Conservation (phyloP, 768 basidiomycete species). For the Suillus ampliporus region DNA sequence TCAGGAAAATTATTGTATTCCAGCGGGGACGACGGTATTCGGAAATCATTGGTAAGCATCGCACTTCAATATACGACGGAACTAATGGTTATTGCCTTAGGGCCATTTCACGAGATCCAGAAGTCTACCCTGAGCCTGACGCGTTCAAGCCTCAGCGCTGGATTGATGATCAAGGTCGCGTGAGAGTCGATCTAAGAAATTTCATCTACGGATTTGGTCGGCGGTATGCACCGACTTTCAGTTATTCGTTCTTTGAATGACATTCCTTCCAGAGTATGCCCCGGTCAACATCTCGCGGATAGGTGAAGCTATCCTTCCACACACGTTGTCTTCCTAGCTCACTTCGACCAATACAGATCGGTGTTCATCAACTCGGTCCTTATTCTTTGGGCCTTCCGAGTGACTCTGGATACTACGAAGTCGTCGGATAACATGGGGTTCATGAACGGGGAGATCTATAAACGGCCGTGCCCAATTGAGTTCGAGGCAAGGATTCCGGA, state of each 20-base stretch:
- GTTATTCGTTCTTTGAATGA: too few species aligned
- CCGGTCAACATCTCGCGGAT: too few species aligned
- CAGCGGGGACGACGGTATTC: constrained; percentile 24
- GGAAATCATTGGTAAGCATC: constrained; percentile 23
- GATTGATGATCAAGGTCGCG: constrained; percentile 49
- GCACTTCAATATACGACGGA: not conserved
- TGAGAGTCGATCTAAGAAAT: constrained; percentile 50
- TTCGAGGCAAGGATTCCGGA: too few species aligned
- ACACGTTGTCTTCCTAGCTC: too few species aligned
- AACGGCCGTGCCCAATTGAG: too few species aligned
- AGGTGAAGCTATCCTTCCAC: too few species aligned
- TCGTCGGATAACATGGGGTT: too few species aligned
- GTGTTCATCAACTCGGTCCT: too few species aligned
- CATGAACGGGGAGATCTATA: too few species aligned
- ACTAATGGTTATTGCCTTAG: not conserved
- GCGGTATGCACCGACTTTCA: constrained; percentile 32
- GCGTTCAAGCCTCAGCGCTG: constrained; percentile 54
- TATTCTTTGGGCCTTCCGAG: too few species aligned
- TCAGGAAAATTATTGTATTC: constrained; percentile 32
- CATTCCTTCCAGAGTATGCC: not conserved
- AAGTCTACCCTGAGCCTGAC: constrained; percentile 6
- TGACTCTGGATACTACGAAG: too few species aligned
- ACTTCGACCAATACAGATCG: too few species aligned
- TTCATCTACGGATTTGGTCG: constrained; percentile 58
- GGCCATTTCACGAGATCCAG: not conserved